phyloP scores from a whole-genome alignment of 345 rosid species.

The Reutealis trisperma region DNA sequence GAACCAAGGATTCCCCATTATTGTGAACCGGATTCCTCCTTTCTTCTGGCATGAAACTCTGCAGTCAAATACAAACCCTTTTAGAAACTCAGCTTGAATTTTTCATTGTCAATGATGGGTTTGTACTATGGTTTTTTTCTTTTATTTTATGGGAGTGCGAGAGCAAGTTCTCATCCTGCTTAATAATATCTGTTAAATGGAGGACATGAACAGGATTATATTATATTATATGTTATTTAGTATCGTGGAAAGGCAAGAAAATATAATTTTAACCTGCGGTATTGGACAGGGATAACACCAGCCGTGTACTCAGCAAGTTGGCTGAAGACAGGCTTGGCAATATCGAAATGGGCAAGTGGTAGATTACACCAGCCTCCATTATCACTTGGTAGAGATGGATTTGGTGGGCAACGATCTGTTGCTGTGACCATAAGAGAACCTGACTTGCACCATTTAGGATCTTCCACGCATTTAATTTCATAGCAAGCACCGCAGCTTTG shows the following conservation, averaged over 20 bases:
- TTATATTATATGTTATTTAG: too few species aligned
- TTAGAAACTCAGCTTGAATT: too few species aligned
- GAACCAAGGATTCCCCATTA: constrained; percentile 69
- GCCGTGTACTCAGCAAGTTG: constrained; percentile 54
- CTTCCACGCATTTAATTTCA: constrained; percentile 42
- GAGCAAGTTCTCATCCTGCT: too few species aligned
- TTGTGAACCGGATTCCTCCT: constrained; percentile 72
- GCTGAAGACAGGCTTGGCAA: constrained; percentile 60
- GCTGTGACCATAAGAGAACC: constrained; percentile 66
- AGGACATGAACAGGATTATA: too few species aligned
- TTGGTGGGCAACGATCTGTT: constrained; percentile 82
- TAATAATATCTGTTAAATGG: too few species aligned
- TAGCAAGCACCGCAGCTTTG: constrained; percentile 54
- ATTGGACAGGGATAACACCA: constrained; percentile 62
- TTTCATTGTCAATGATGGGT: too few species aligned
- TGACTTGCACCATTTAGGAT: constrained; percentile 53
- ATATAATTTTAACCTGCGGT: constrained; percentile 49
- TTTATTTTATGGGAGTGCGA: too few species aligned
- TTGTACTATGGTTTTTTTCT: too few species aligned
- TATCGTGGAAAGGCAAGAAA: not conserved
- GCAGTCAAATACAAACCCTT: constrained; percentile 2
- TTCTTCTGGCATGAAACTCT: constrained; percentile 72
- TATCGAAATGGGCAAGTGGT: constrained; percentile 71
- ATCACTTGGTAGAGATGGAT: constrained; percentile 46
- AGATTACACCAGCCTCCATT: constrained; percentile 81